phyloP scores from a whole-genome alignment of 1,284 basidiomycete species.

The Anthracocystis setariae region DNA sequence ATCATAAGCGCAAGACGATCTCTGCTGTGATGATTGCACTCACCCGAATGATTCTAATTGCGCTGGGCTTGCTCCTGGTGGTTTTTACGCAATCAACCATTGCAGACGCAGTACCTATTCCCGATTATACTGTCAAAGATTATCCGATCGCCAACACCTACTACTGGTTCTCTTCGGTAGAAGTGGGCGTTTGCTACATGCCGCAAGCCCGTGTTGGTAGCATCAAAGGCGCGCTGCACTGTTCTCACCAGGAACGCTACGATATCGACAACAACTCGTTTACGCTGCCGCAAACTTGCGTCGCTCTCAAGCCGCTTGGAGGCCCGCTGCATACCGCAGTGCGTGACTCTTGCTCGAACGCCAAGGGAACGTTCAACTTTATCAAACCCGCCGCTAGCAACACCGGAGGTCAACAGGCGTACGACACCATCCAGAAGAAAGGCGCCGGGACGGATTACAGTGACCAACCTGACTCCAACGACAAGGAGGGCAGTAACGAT shows the following conservation, averaged over 20 bases:
- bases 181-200: conserved; percentile 39
- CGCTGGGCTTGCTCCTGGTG: conserved; percentile 3
- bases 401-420: conserved; percentile 18
- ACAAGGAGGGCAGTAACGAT: conserved; percentile 2
- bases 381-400: conserved; percentile 31
- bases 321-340: conserved; percentile 17
- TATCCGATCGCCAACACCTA: conserved; percentile 21
- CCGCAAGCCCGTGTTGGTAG: conserved; percentile 26
- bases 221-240: conserved; percentile 30
- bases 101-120: neutral
- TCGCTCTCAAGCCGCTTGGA: conserved; percentile 35
- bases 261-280: conserved; percentile 42
- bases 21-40: conserved; percentile 1
- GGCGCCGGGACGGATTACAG: neutral
- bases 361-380: conserved; percentile 28
- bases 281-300: conserved; percentile 37
- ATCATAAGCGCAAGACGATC: neutral
- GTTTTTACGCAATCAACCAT: neutral
- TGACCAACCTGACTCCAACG: conserved; percentile 3
- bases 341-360: conserved; percentile 23
- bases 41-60: neutral
- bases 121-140: conserved; percentile 6
- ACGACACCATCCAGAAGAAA: conserved; percentile 11
- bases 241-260: conserved; percentile 34
- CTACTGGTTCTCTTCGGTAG: conserved; percentile 46